These are phyloP conservation scores for Rhodotorula graminis DNA, from an alignment of 768 basidiomycete species.

Conservation along the genomic window DNA sequence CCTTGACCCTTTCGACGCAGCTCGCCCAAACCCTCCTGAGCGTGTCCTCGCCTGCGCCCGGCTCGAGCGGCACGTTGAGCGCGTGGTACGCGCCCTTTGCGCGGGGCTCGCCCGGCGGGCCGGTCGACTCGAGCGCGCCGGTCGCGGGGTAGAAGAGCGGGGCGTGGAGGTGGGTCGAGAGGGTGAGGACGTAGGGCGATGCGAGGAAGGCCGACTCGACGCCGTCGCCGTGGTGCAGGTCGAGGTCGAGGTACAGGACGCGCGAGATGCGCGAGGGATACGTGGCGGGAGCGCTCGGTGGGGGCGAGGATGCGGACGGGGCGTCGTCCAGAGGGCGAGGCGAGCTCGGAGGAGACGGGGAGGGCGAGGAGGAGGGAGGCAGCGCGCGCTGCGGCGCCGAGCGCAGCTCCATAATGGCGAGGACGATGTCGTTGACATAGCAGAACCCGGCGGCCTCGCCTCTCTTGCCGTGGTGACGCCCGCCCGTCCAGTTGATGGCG, in stretches of 20 bases:
- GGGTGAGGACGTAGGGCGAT: slow-evolving; percentile 52
- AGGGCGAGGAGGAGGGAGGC: neutral
- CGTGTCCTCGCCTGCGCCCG: slow-evolving; percentile 59
- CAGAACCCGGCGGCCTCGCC: slow-evolving; percentile 80
- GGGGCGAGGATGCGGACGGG: neutral
- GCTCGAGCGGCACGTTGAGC: slow-evolving; percentile 69
- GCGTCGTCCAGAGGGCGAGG: no score
- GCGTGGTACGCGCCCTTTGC: slow-evolving; percentile 60
- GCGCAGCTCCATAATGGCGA: slow-evolving; percentile 70
- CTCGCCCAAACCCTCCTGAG: slow-evolving; percentile 61
- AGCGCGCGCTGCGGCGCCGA: slow-evolving; percentile 41
- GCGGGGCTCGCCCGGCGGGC: slow-evolving; percentile 39
- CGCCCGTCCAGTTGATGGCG: slow-evolving; percentile 87
- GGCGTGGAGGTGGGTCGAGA: slow-evolving; percentile 77
- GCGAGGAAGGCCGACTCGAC: slow-evolving; percentile 47
- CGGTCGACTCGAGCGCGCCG: slow-evolving; percentile 43
- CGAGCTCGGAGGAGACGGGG: neutral
- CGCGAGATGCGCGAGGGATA: slow-evolving; percentile 46
- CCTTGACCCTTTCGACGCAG: slow-evolving; percentile 58
- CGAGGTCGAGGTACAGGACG: slow-evolving; percentile 86
- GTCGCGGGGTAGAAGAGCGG: slow-evolving; percentile 76
- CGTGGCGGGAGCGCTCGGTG: slow-evolving; percentile 43
- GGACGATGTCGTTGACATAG: slow-evolving; percentile 83
- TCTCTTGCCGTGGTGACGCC: slow-evolving; percentile 76
- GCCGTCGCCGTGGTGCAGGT: slow-evolving; percentile 84